A percentile compares a stretch with the other conserved stretches of the same genome.
These are phyloP conservation scores for Gossypium australe DNA, from an alignment of 345 rosid species.

Conservation along the genomic window DNA sequence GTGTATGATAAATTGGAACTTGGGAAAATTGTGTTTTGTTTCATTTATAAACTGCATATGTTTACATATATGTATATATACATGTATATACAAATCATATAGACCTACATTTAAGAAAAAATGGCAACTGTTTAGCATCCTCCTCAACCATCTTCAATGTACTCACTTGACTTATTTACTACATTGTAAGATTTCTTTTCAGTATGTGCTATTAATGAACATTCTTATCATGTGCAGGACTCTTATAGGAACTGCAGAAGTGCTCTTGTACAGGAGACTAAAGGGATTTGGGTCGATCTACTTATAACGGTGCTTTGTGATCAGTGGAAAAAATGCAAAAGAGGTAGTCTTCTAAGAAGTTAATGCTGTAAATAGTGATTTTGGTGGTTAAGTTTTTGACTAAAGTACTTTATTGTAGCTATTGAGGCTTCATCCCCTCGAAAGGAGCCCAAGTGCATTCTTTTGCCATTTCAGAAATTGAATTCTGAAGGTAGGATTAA, in stretches of 20 bases:
- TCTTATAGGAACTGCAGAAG: constrained; percentile 52
- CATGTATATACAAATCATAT: not conserved
- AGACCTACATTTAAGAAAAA: not conserved
- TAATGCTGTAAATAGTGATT: constrained; percentile 8
- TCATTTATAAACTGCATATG: not conserved
- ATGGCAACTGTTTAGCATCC: not conserved
- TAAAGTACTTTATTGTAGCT: constrained; percentile 39
- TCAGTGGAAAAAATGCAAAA: constrained; percentile 97
- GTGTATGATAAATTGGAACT: not conserved
- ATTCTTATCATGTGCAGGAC: constrained; percentile 40
- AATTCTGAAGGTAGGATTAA: constrained; percentile 47
- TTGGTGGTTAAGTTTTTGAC: constrained; percentile 13
- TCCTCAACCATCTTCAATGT: not conserved
- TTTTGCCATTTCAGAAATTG: constrained; percentile 53
- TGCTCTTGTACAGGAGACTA: constrained; percentile 52
- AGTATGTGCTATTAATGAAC: not conserved
- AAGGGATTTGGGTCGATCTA: constrained; percentile 86
- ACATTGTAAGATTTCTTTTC: not conserved
- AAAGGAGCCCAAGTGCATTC: constrained; percentile 75
- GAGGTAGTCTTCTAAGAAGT: constrained; percentile 44
- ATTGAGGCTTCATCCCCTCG: constrained; percentile 84
- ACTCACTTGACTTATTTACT: not conserved
- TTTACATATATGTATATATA: not conserved
- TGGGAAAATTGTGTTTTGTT: not conserved
- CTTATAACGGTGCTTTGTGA: constrained; percentile 59